phyloP scores from a whole-genome alignment of 2,329 filamentous ascomycete species.

The Chaetomium sp. region DNA sequence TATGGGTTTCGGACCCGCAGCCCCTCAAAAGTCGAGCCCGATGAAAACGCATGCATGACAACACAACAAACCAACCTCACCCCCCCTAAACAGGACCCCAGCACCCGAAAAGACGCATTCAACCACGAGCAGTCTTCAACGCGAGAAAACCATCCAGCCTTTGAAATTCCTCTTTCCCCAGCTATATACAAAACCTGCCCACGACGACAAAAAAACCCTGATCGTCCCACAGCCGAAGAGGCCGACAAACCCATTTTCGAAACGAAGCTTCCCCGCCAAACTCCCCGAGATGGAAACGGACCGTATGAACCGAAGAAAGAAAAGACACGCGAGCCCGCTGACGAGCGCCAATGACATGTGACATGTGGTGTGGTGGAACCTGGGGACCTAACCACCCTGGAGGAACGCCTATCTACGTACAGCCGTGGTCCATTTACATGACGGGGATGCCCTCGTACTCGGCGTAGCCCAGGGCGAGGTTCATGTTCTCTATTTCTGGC shows the following conservation, averaged over 20 bases:
- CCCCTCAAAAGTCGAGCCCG: too few relatives aligned
- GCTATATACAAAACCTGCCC: conserved; percentile 22
- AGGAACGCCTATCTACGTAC: conserved; percentile 9
- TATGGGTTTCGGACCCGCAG: too few relatives aligned
- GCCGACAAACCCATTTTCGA: conserved; percentile 5
- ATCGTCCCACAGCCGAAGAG: background rate
- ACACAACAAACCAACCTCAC: background rate
- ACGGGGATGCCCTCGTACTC: conserved; percentile 85
- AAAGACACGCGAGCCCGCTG: conserved; percentile 2
- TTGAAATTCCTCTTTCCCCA: conserved; percentile 1
- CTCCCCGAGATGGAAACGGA: conserved; percentile 6
- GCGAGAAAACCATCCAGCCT: background rate
- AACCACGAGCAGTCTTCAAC: background rate
- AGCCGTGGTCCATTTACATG: conserved; percentile 40
- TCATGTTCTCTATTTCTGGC: conserved; percentile 77
- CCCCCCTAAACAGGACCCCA: background rate
- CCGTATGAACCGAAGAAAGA: background rate
- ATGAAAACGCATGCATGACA: background rate
- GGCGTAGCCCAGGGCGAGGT: conserved; percentile 82
- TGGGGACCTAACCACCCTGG: background rate
- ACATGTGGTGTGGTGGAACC: background rate
- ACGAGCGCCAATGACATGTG: conserved; percentile 7
- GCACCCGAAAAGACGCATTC: background rate
- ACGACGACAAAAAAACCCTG: background rate
- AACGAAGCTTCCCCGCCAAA: conserved; percentile 13